Conservation (phyloP, 192 early-diverging fungal genomes). For the Linnemannia schmuckeri region DNA sequence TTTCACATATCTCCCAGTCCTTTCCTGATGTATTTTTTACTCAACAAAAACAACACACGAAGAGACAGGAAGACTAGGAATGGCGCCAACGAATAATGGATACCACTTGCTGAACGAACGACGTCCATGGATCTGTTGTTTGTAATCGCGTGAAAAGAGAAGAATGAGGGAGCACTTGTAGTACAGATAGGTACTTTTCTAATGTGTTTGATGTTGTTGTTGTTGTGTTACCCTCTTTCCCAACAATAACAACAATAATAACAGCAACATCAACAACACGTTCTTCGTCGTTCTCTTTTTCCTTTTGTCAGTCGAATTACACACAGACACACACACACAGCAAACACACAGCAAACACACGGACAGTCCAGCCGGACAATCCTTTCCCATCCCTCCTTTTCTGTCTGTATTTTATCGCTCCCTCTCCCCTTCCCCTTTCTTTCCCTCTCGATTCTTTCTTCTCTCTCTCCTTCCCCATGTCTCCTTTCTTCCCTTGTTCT, state of each 20-base stretch:
- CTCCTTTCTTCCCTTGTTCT: background rate
- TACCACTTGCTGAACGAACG: background rate
- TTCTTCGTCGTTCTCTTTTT: background rate
- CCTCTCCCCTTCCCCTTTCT: background rate
- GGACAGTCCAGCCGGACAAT: constrained; percentile 2
- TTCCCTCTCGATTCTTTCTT: background rate
- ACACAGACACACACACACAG: background rate
- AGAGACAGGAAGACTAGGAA: constrained; percentile 12
- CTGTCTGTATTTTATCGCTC: background rate
- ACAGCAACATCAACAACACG: background rate
- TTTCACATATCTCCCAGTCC: background rate
- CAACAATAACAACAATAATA: background rate
- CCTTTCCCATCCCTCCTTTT: background rate
- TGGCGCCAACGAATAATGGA: background rate
- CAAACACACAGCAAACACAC: background rate
- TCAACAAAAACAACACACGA: background rate
- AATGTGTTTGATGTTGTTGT: background rate
- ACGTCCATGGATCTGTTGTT: background rate
- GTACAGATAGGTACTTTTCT: background rate
- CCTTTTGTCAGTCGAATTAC: background rate
- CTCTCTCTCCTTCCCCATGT: background rate
- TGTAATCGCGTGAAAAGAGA: background rate
- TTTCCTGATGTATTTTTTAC: background rate
- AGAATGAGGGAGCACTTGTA: background rate
- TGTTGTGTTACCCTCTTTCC: background rate